A percentile compares a stretch with the other conserved stretches of the same genome.
Evolutionary conservation across 2,329 filamentous ascomycete genomes (phyloP).

Genomic region (Arthrinium phaeospermum): DNA sequence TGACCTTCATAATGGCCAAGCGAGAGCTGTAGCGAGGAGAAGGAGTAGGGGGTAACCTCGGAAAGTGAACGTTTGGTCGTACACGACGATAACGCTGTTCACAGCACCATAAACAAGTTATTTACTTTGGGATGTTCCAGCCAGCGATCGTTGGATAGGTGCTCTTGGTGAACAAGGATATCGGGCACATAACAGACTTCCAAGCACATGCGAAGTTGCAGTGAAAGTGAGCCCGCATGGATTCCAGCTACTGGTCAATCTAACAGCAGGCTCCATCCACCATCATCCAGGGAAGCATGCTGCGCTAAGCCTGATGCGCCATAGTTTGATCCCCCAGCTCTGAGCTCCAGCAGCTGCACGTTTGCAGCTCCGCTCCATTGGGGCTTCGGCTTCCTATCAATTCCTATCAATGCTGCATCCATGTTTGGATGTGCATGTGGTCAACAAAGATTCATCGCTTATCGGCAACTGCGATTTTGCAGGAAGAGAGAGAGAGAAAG

Average conservation of each 20-base stretch:
- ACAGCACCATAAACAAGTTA: neutral
- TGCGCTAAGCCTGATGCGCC: neutral
- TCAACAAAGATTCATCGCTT: conserved; percentile 13
- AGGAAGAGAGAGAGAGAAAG: neutral
- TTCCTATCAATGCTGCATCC: neutral
- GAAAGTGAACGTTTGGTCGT: neutral
- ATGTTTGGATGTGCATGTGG: conserved; percentile 12
- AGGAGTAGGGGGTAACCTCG: neutral
- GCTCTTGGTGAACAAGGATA: too few relatives aligned
- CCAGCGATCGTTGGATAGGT: neutral
- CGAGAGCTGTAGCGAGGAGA: neutral
- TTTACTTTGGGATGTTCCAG: neutral
- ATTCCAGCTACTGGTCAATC: conserved; percentile 6
- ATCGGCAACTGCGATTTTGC: neutral
- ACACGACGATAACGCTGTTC: neutral
- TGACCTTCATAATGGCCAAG: conserved; percentile 82
- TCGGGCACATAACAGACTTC: neutral
- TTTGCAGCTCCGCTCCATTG: conserved; percentile 6
- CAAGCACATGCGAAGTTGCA: neutral
- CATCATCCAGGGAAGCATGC: neutral
- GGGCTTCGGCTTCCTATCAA: conserved; percentile 1
- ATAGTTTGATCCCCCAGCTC: conserved; percentile 7
- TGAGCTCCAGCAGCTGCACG: conserved; percentile 13
- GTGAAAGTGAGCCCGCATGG: neutral
- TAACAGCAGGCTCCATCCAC: neutral